Evolutionary conservation across 257 asterid species (phyloP), one percentile per base, ranked within the genome.

Genomic region (Salvia miltiorrhiza): DNA sequence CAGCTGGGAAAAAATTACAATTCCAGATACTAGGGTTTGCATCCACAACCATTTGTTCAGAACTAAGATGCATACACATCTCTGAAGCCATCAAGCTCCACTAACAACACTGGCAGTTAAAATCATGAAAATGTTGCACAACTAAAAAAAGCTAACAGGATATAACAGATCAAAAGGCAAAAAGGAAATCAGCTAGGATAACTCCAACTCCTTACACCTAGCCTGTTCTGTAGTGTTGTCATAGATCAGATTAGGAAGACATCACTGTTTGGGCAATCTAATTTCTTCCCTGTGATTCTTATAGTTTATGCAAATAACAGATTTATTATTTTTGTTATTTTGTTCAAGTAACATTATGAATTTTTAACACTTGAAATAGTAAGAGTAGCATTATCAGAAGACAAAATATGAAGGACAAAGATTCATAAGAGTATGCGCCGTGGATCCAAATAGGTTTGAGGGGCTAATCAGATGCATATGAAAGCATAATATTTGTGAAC

Each of bases 401-500:
- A 70, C 13, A 11, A 59, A 28, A 20, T 41, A 48, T 1, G 9
- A 48, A 7, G 10, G 54, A 1, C 5, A 48, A 17, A 17, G 4
- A 48, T 48, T 48, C 55, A 48, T 17, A 48, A 0, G n/a, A 47
- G 54, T 24, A 48, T n/a, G 12, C 17, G 54, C 55, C 24, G 17
- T 19, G 55, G 13, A 52, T 52, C 32, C 12, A 19, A 49, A 49
- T 49, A 49, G 16, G 56, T 49, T 49, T 19, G 56, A 49, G 28
- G 13, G 2, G 58, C 16, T 48, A 52, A 33, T 48, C 43, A 33
- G 30, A 61, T 7, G 28, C 45, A 59, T 21, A 49, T 33, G 62
- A 70, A 10, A 48, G 2, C 57, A 70, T 59, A 47, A 59, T 45
- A 61, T n/a, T 47, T 60, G 75, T 35, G 37, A 71, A 59, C 28